Conservation (phyloP, 495 filamentous ascomycete genomes). For the Penicillium ochrochloron region DNA sequence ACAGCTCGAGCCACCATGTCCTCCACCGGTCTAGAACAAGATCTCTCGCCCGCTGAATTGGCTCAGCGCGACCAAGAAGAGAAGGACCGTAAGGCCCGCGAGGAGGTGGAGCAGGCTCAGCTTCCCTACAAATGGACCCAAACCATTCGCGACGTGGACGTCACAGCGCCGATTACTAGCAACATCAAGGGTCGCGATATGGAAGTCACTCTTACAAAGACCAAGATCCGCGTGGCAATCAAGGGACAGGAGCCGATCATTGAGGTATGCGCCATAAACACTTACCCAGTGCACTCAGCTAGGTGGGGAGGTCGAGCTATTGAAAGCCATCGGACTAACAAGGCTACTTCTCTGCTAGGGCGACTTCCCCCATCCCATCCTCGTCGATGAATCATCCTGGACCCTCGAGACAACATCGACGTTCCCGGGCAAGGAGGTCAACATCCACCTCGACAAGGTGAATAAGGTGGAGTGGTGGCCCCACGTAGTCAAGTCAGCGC, state of each 20-base stretch:
- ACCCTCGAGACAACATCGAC: conserved; percentile 74
- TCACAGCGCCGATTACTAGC: conserved; percentile 73
- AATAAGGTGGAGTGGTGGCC: conserved; percentile 99
- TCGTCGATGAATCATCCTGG: conserved; percentile 89
- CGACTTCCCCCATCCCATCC: conserved; percentile 78
- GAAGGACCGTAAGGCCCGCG: conserved; percentile 72
- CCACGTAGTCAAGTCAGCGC: conserved; percentile 79
- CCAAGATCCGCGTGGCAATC: conserved; percentile 75
- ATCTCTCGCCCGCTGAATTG: conserved; percentile 59
- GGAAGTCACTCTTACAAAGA: conserved; percentile 80
- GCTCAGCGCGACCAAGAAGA: conserved; percentile 57
- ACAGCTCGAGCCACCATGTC: conserved; percentile 24
- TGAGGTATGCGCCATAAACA: conserved; percentile 58
- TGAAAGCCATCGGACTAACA: not conserved
- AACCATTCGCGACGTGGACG: conserved; percentile 88
- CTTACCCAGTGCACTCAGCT: not conserved
- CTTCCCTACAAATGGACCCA: conserved; percentile 98
- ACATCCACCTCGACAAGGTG: conserved; percentile 91
- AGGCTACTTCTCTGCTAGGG: conserved; percentile 57
- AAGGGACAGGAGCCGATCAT: conserved; percentile 89
- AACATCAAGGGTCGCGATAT: conserved; percentile 87
- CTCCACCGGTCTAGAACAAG: conserved; percentile 36
- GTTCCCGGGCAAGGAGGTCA: conserved; percentile 71
- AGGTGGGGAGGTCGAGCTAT: not conserved
- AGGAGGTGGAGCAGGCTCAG: conserved; percentile 84